Percentiles rank a stretch among this genome's conserved stretches.
Evolutionary conservation across 768 basidiomycete species (phyloP).

Genomic region (Boletus sensibilis): DNA sequence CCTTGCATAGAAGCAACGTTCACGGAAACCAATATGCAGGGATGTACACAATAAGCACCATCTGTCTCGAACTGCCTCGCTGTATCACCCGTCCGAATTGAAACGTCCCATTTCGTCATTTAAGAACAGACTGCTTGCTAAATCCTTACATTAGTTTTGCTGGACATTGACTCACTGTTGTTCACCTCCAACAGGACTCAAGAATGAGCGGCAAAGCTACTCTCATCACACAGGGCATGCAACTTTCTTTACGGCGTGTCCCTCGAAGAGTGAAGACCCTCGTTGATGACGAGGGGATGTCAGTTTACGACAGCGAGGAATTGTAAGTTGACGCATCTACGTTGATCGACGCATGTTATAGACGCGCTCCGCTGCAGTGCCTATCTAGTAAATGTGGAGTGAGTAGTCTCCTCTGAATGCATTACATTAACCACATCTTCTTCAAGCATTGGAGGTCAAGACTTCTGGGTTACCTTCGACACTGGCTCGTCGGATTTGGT

Average conservation of each 20-base stretch:
- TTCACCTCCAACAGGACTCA: not conserved
- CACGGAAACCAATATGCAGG: not conserved
- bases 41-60: not conserved
- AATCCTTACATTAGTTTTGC: not conserved
- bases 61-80: not conserved
- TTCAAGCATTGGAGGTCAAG: slow-evolving; percentile 42
- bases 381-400: slow-evolving; percentile 41
- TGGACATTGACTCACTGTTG: not conserved
- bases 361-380: slow-evolving; percentile 29
- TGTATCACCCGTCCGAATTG: slow-evolving; percentile 8
- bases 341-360: not conserved
- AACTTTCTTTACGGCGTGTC: slow-evolving; percentile 25
- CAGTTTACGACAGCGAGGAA: slow-evolving; percentile 33
- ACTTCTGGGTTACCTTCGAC: slow-evolving; percentile 48
- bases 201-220: slow-evolving; percentile 16
- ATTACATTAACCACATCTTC: slow-evolving; percentile 2
- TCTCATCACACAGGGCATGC: slow-evolving; percentile 23
- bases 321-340: slow-evolving; percentile 28
- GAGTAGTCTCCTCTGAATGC: slow-evolving; percentile 1
- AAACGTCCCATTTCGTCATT: slow-evolving; percentile 10
- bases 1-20: not conserved
- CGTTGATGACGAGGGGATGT: slow-evolving; percentile 19
- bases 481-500: slow-evolving; percentile 61
- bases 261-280: slow-evolving; percentile 18
- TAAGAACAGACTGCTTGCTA: slow-evolving; percentile 8